A percentile compares a stretch with the other conserved stretches of the same genome.
phyloP scores from a whole-genome alignment of 768 basidiomycete species.

The Leucogyrophana mollusca region DNA sequence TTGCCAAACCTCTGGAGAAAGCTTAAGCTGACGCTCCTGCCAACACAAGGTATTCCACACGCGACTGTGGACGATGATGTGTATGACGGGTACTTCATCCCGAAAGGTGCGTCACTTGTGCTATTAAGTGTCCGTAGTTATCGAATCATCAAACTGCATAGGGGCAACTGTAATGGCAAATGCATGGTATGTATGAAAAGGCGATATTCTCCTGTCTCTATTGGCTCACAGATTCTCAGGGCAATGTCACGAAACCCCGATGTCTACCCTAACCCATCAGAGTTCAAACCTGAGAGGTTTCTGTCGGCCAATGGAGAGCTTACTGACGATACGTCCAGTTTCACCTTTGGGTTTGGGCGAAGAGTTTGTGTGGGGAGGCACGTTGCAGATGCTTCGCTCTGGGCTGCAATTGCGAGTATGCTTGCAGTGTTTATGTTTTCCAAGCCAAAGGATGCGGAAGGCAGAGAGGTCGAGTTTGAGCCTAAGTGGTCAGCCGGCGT shows the following conservation, averaged over 20 bases:
- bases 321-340: constrained; percentile 14
- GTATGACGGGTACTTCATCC: constrained; percentile 49
- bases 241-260: constrained; percentile 35
- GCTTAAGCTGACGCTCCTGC: not conserved
- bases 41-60: constrained; percentile 30
- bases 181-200: constrained; percentile 11
- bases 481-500: constrained; percentile 16
- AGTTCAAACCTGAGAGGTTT: constrained; percentile 38
- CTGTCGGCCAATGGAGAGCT: constrained; percentile 7
- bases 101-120: constrained; percentile 36
- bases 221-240: constrained; percentile 13
- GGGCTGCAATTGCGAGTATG: constrained; percentile 22
- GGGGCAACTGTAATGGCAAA: constrained; percentile 22
- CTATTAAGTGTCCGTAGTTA: not conserved
- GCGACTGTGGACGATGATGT: constrained; percentile 36
- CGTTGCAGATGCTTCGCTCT: constrained; percentile 39
- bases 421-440: constrained; percentile 16
- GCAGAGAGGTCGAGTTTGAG: constrained; percentile 9
- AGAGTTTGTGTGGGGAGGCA: constrained; percentile 38
- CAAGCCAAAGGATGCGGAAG: constrained; percentile 13
- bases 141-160: not conserved
- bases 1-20: not conserved
- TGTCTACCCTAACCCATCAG: constrained; percentile 35
- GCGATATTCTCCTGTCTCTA: not conserved
- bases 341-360: constrained; percentile 43